phyloP scores from a whole-genome alignment of 257 asterid species.

The Jacaranda mimosifolia region DNA sequence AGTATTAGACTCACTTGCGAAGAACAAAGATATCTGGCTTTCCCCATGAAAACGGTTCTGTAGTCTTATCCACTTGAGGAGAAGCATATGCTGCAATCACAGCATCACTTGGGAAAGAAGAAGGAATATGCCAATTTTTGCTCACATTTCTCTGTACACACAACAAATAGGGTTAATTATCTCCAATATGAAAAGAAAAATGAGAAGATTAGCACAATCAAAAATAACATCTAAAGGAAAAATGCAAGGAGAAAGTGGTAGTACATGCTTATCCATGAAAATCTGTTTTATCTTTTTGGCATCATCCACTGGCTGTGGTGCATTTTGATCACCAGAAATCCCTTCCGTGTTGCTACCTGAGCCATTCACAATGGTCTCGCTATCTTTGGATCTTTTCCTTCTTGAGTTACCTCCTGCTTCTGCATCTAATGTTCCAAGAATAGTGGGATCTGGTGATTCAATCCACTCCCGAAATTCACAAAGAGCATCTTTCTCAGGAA shows the following conservation, averaged over 20 bases:
- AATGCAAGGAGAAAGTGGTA: constrained; percentile 26
- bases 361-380: constrained; percentile 39
- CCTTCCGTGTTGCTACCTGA: constrained; percentile 43
- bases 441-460: constrained; percentile 93
- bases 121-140: constrained; percentile 94
- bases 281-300: constrained; percentile 56
- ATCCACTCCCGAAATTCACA: constrained; percentile 91
- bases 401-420: constrained; percentile 52
- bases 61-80: constrained; percentile 95
- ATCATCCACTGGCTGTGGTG: constrained; percentile 45
- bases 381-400: constrained; percentile 55
- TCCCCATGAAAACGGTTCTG: constrained; percentile 88
- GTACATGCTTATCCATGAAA: constrained; percentile 94
- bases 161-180: constrained; percentile 12
- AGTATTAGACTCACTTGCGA: constrained; percentile 73
- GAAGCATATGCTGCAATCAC: constrained; percentile 84
- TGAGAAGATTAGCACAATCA: constrained; percentile 27
- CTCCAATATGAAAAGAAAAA: constrained; percentile 27
- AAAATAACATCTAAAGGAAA: not conserved
- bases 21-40: constrained; percentile 90
- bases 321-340: constrained; percentile 39
- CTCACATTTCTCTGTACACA: constrained; percentile 88
- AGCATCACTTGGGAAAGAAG: constrained; percentile 88
- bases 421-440: constrained; percentile 68
- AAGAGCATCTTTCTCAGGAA: constrained; percentile 88